Evolutionary conservation across 805 yeast genomes (phyloP), one percentile per base, ranked within the genome.

Genomic region (Zygosaccharomyces rouxii): DNA sequence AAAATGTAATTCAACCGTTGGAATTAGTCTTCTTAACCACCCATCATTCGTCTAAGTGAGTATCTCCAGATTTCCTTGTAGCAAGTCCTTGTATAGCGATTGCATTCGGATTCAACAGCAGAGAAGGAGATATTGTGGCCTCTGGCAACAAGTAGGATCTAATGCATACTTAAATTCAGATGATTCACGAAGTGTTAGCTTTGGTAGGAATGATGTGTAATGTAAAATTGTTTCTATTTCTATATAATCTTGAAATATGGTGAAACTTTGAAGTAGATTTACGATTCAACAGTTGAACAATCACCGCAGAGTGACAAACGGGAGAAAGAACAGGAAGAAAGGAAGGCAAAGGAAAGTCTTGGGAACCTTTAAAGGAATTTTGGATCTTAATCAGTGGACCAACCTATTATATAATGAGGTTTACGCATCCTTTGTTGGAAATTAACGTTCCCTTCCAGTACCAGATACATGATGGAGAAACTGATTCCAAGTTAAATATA

Each of bases 391-490:
- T 7, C 10, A 33, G 37, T 33, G 10, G 37, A 33, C 13, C 16
- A 14, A 6, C n/a, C 22, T 33, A 33, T 16, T 14, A 18, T 33
- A 33, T 16, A 14, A 51, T 51, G 55, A 48, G 42, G 44, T 44
- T 41, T 21, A 38, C 56, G 41, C 60, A 55, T 50, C 67, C 67
- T 10, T 45, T 63, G 21, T 51, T 51, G 38, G 59, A 55, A 35
- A 59, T 61, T 23, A 54, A 61, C n/a, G 57, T 55, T 10, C 67
- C 67, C 4, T 63, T 46, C 44, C 55, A 50, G 23, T 55, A 56
- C 41, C 57, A 54, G 40, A 42, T 55, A 23, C 40, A 52, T 35
- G 46, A 48, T 41, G 50, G 38, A 16, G 42, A 47, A 23, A 14
- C 29, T 25, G 39, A 41, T 35, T 23, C 46, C 14, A 40, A 33